Evolutionary conservation across 2,329 filamentous ascomycete species (phyloP).

Genomic region (Fusarium xyrophilum): DNA sequence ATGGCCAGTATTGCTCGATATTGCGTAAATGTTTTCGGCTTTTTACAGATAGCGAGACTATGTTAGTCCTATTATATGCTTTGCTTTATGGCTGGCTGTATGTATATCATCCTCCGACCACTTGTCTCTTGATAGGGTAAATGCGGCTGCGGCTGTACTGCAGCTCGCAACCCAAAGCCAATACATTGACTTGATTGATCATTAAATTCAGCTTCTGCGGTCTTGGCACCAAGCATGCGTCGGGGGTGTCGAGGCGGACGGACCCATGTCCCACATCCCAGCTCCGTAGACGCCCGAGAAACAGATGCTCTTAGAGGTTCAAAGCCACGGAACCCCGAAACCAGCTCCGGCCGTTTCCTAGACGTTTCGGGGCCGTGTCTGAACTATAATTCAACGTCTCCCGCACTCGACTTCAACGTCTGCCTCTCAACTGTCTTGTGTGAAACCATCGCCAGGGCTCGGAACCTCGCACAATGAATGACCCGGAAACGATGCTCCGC

Average conservation of each 20-base stretch:
- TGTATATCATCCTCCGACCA: neutral
- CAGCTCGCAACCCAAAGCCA: slow-evolving; percentile 15
- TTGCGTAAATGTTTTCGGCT: neutral
- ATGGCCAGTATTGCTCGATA: slow-evolving; percentile 8
- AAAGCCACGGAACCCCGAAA: slow-evolving; percentile 11
- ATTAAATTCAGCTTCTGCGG: neutral
- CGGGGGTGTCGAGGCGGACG: slow-evolving; percentile 3
- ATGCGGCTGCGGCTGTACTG: neutral
- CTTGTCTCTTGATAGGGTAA: slow-evolving; percentile 1
- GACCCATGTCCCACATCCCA: neutral
- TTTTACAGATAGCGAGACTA: neutral
- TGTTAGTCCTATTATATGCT: neutral
- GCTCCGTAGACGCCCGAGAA: slow-evolving; percentile 36
- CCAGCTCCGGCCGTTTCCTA: slow-evolving; percentile 23
- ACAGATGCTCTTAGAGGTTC: slow-evolving; percentile 9
- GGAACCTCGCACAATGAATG: neutral
- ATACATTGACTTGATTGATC: slow-evolving; percentile 13
- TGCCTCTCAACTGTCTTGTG: neutral
- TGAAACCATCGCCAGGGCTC: neutral
- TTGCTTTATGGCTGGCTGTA: slow-evolving; percentile 6
- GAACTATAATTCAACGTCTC: slow-evolving; percentile 33
- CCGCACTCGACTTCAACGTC: slow-evolving; percentile 13
- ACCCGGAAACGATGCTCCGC: slow-evolving; percentile 17
- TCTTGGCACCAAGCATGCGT: slow-evolving; percentile 2
- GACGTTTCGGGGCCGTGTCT: slow-evolving; percentile 13